Base-by-base conservation (phyloP, 345 rosid species). In the Eucalyptus curtisii region DNA sequence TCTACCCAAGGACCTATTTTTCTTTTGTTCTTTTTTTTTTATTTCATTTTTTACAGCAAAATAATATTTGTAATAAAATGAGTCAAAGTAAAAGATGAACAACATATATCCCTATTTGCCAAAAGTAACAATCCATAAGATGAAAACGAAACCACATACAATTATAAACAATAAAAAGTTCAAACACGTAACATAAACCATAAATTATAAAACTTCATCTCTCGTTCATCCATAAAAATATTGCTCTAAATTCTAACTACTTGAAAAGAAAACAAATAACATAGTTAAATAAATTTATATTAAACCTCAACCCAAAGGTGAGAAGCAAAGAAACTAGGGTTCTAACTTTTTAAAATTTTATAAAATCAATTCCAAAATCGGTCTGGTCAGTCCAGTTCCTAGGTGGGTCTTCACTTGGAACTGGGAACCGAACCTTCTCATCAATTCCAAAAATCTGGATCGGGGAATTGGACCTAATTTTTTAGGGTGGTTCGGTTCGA, bases 331-430 rank as follows among this genome's bases (percentile, higher is more conserved):
- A 53, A 53, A 4, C 12, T 55, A 22, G 8, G 30, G 30, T 9
- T 55, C 24, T 22, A 24, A 24, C 6, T 2, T 55, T 24, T 55
- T 4, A 22, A 5, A 24, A 24, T 10, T 24, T 24, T 24, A 55
- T 55, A 22, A 55, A 55, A 55, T 55, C 13, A 55, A 24, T 24
- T 55, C 61, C 30, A 55, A 55, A 55, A 24, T 24, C 0, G 0
- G 13, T 5, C 3, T 9, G 1, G 13, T 52, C 4, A 0, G 2
- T 52, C 24, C 1, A 19, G 1, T 24, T 55, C 30, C 30, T 22
- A 55, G 1, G 13, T 8, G 13, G 61, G 61, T 55, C 30, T 55
- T 24, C 61, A 55, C 61, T 55, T 0, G 0, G 2, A 55, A 24
- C 1, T 2, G 0, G 12, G 30, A 55, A 24, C 10, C 10, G 2